These are phyloP conservation scores for Geotrichum restrictum DNA, from an alignment of 1,139 yeast species.

Conservation along the genomic window DNA sequence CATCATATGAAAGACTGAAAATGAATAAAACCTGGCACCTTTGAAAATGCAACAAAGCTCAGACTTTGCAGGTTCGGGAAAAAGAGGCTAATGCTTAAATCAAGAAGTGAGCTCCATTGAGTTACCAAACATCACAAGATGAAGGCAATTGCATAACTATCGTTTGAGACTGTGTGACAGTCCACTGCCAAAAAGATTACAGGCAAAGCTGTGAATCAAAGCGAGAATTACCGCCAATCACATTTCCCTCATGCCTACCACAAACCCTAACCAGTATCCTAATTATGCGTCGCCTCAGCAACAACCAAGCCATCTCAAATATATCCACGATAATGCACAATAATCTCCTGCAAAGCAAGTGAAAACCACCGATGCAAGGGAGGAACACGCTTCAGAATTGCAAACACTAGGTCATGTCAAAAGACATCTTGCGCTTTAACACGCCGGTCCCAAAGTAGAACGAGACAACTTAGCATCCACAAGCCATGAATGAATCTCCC, in stretches of 20 bases:
- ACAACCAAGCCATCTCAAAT: not conserved
- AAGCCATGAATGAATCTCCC: conserved; percentile 4
- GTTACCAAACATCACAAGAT: conserved; percentile 13
- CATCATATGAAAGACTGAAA: conserved; percentile 14
- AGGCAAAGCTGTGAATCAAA: conserved; percentile 8
- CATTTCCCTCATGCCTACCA: not conserved
- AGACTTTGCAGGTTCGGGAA: conserved; percentile 14
- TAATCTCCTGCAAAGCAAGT: conserved; percentile 1
- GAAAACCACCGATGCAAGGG: conserved; percentile 1
- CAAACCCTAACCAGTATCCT: not conserved
- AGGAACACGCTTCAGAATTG: conserved; percentile 7
- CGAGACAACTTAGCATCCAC: conserved; percentile 3
- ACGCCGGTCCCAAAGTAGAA: conserved; percentile 11
- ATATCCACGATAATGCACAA: conserved; percentile 4
- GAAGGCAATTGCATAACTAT: conserved; percentile 21
- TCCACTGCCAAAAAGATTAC: conserved; percentile 18
- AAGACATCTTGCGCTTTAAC: conserved; percentile 9
- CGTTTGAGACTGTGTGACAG: conserved; percentile 18
- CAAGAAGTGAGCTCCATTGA: conserved; percentile 23
- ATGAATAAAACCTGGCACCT: conserved; percentile 13
- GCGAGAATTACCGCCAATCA: not conserved
- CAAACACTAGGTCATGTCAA: conserved; percentile 3
- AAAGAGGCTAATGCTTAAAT: conserved; percentile 14
- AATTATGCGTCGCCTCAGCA: not conserved
- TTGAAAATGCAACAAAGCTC: conserved; percentile 15